Base-by-base conservation (phyloP, 2,329 filamentous ascomycete genomes). In the Pestalotiopsis sp. region DNA sequence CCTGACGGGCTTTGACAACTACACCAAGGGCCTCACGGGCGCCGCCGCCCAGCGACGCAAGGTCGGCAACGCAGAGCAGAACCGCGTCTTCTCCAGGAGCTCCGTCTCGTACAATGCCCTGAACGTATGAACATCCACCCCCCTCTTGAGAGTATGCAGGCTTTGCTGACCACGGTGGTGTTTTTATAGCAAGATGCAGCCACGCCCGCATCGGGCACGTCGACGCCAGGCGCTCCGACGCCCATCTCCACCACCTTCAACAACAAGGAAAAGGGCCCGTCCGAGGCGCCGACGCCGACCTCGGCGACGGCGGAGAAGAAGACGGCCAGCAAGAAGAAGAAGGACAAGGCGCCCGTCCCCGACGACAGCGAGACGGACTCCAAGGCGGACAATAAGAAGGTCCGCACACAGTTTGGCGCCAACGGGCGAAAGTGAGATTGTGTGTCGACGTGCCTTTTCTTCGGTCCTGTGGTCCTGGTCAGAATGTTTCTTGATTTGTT, bases 1-100 rank as follows among this genome's bases (percentile, higher is more conserved):
- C 77, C 95, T 99, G 78, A 94, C 93, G 62, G 96, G 96, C 24
- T 99, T 99, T 79, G 96, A 99, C 79, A 97, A 94, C 78, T 99
- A 98, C 82, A 97, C 97, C 84, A 99, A 99, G 80, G 94, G 93
- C 66, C 87, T 86, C 20, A 86, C 88, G 9, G 88, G 89, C n/a
- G 84, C 85, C 1, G 86, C 86, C 3, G 85, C 89, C 11, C 85
- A 88, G 72, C 84, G 91, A 75, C 87, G 90, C 75, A 88, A 92
- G 78, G 85, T 86, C 26, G 87, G 87, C 4, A 82, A 91, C 62
- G 85, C 85, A 69, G 92, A 94, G 65, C 86, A 88, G 73, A 92
- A 94, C 76, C 85, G 92, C 70, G 91, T 95, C 66, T 95, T 95
- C 78, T 88, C 89, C 68, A 81, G 85, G 71, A 88, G 88, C 20